Conservation (phyloP, 2,329 filamentous ascomycete genomes). For the Stachybotrys echinatus region DNA sequence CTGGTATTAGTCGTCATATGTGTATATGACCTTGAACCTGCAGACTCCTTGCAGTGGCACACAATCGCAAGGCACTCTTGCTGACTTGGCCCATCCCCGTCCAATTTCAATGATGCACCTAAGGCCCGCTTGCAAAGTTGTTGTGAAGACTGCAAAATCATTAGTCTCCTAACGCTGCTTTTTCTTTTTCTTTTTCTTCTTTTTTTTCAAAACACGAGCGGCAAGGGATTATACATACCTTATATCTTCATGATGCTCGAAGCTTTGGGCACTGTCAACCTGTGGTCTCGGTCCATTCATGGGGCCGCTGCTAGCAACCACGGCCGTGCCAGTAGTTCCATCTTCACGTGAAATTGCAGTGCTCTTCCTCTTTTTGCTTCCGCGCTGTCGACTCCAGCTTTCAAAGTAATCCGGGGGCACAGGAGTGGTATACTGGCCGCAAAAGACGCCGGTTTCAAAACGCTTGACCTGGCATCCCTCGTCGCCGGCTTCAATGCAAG, state of each 20-base stretch:
- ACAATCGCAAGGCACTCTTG: not conserved
- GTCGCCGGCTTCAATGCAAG: conserved; percentile 68
- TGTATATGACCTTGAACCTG: not conserved
- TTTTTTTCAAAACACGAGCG: not conserved
- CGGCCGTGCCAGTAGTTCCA: conserved; percentile 1
- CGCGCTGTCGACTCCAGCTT: conserved; percentile 67
- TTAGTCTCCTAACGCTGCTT: not conserved
- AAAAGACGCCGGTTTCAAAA: conserved; percentile 92
- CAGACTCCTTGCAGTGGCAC: no score
- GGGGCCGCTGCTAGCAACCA: conserved; percentile 31
- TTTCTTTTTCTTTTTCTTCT: no score
- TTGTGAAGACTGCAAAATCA: conserved; percentile 5
- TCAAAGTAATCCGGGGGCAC: conserved; percentile 79
- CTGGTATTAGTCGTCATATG: not conserved
- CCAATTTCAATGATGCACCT: not conserved
- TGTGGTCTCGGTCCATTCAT: conserved; percentile 43
- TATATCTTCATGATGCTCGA: conserved; percentile 20
- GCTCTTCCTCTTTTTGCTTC: conserved; percentile 44
- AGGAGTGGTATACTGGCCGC: conserved; percentile 77
- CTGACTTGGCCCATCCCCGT: not conserved
- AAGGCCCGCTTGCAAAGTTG: conserved; percentile 5
- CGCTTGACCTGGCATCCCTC: conserved; percentile 42
- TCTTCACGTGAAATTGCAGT: not conserved
- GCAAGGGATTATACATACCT: conserved; percentile 15
- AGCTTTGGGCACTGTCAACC: conserved; percentile 4